Conservation (phyloP, 176 grass and related monocot species). For the Puya raimondii region DNA sequence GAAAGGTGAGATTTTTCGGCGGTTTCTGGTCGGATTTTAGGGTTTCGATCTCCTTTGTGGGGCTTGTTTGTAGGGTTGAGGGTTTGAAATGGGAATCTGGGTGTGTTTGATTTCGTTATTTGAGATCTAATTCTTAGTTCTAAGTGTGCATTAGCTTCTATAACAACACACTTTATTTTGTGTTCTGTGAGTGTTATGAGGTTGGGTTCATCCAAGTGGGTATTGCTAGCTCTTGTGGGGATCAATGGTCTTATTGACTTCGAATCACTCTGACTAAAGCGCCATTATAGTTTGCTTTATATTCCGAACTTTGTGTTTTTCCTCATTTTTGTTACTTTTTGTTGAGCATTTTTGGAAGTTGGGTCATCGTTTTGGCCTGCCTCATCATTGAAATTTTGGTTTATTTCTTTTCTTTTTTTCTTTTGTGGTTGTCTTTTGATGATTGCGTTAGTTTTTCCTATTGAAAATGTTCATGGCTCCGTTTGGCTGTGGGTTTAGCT, state of each 20-base stretch:
- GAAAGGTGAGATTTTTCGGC: neutral
- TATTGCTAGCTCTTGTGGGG: neutral
- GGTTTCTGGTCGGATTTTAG: neutral
- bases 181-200: neutral
- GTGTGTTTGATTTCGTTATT: neutral
- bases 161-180: neutral
- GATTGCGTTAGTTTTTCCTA: no score
- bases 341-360: no score
- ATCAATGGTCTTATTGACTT: neutral
- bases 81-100: neutral
- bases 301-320: neutral
- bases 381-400: no score
- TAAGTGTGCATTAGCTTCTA: neutral
- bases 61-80: neutral
- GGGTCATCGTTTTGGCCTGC: no score
- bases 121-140: neutral
- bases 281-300: no score
- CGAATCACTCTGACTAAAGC: neutral
- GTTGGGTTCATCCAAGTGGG: neutral
- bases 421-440: no score
- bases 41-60: neutral
- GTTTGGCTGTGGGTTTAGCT: no score
- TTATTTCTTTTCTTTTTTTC: no score
- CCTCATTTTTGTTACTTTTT: neutral
- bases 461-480: no score